Percentiles rank a stretch among this genome's conserved stretches.
These are phyloP conservation scores for Salix purpurea DNA, from an alignment of 345 rosid genomes.

Conservation along the genomic window DNA sequence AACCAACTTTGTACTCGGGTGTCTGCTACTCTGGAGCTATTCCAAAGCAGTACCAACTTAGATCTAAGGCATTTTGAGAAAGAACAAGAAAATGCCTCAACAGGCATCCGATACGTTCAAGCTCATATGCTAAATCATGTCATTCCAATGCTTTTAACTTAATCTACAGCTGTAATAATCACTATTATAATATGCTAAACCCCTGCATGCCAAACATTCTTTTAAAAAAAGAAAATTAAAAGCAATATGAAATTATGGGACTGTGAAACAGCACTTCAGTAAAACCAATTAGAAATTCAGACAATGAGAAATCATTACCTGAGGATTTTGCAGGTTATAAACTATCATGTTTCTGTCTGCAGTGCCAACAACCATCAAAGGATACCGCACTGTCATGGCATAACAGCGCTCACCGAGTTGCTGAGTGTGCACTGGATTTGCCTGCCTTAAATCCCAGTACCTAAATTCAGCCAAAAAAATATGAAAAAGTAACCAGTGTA, in stretches of 20 bases:
- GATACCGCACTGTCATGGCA: constrained; percentile 75
- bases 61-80: neutral
- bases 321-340: constrained; percentile 84
- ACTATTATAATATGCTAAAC: neutral
- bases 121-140: neutral
- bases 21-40: neutral
- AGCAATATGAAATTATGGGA: neutral
- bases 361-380: constrained; percentile 95
- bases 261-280: neutral
- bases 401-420: constrained; percentile 94
- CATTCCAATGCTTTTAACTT: neutral
- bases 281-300: neutral
- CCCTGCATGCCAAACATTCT: neutral
- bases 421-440: constrained; percentile 83
- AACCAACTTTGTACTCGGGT: neutral
- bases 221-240: neutral
- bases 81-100: neutral
- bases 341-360: constrained; percentile 89
- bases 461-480: constrained; percentile 29
- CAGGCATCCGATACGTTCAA: neutral
- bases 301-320: constrained; percentile 43
- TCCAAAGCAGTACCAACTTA: neutral
- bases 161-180: neutral
- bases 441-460: constrained; percentile 93
- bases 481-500: neutral